Evolutionary conservation across 2,329 filamentous ascomycete species (phyloP).

Genomic region (Sporothrix sp.): DNA sequence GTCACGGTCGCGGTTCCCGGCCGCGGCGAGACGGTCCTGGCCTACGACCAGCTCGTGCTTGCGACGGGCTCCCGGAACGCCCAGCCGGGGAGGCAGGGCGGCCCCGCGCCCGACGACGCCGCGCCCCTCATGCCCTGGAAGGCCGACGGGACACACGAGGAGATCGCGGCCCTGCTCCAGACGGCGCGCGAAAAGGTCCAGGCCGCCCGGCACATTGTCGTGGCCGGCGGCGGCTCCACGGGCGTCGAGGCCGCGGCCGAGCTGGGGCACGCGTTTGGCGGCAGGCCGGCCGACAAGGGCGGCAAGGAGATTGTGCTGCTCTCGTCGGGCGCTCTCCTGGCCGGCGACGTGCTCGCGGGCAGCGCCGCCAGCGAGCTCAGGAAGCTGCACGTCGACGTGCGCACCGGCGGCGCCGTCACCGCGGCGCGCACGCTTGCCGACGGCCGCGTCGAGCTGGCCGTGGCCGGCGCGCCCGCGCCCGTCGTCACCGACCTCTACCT

Average conservation of each 20-base stretch:
- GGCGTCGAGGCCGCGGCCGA: conserved; percentile 48
- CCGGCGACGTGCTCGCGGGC: conserved; percentile 34
- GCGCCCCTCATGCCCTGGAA: conserved; percentile 39
- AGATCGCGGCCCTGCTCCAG: conserved; percentile 32
- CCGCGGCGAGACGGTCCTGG: conserved; percentile 26
- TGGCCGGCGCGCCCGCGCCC: conserved; percentile 36
- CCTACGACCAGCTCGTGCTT: conserved; percentile 49
- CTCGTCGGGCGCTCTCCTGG: conserved; percentile 34
- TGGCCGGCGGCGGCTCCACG: conserved; percentile 48
- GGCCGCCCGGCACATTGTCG: conserved; percentile 41
- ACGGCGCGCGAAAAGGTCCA: conserved; percentile 31
- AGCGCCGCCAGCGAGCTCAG: conserved; percentile 39
- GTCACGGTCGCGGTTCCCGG: conserved; percentile 30
- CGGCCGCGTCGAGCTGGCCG: conserved; percentile 39
- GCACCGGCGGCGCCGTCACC: conserved; percentile 32
- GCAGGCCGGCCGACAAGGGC: conserved; percentile 8
- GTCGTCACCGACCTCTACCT: conserved; percentile 41
- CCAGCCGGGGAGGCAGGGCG: not conserved
- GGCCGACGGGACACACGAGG: conserved; percentile 36
- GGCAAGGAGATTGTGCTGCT: conserved; percentile 39
- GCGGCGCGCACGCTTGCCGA: conserved; percentile 25
- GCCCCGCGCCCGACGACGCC: conserved; percentile 24
- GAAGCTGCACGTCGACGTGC: conserved; percentile 42
- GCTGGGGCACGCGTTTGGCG: conserved; percentile 39
- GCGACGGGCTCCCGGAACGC: conserved; percentile 41